Base-by-base conservation (phyloP, 768 basidiomycete species). In the Mycena polygramma region DNA sequence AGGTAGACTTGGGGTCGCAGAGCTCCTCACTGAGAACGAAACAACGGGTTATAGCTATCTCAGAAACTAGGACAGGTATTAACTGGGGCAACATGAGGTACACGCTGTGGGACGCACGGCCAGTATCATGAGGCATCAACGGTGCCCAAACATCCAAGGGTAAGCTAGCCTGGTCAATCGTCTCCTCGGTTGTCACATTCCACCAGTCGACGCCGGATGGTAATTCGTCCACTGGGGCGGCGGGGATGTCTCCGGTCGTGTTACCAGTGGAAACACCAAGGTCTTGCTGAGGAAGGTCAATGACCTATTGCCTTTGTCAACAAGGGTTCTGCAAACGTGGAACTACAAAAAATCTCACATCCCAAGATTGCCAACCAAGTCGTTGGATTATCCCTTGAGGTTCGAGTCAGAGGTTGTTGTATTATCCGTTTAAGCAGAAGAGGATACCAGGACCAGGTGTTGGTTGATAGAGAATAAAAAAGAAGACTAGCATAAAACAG, bases 361-460 rank as follows among this genome's bases (percentile, higher is more conserved):
- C 95, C 94, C 94, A 97, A 9, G 92, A 86, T 75, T 97, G 95
- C 95, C 95, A 97, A 36, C 95, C 95, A 22, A 98, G 83, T 53
- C 88, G 86, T 75, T 95, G 93, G 15, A 86, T 77, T 17, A 41
- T 41, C 2, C 41, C 41, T 41, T 15, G 30, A 41, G 41, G 41
- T 41, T 11, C 9, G 11, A 10, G 41, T 41, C 15, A 41, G 41
- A 41, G 15, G 15, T 30, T 30, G 2, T 2, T 4, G 41, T 11
- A 41, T 2, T 2, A 15, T 41, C 41, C 15, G 15, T 10, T 15
- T 11, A 41, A 15, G 15, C 11, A 41, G 8, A 41, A 11, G 15
- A 11, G 41, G 15, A 86, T 78, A 1, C 93, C 93, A 20, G 93
- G 93, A 4, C 93, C 93, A 2, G 85, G 84, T 13, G 87, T 88